phyloP scores from a whole-genome alignment of 2,329 filamentous ascomycete species.

The Phoma sp. region DNA sequence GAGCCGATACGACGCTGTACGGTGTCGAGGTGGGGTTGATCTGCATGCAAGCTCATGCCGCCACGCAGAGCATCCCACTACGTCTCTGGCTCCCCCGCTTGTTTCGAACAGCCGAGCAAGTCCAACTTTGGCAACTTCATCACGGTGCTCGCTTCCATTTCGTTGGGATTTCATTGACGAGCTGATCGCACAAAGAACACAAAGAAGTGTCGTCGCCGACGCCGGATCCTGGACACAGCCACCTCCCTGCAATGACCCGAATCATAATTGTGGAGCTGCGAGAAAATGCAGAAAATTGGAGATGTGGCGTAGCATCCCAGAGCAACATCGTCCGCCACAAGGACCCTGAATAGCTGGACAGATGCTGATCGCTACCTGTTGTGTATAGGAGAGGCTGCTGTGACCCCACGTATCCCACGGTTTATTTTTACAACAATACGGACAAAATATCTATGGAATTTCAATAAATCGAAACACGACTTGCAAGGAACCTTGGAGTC shows the following conservation, averaged over 20 bases:
- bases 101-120: slow-evolving; percentile 19
- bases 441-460: not conserved
- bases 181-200: slow-evolving; percentile 1
- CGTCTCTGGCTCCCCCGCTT: slow-evolving; percentile 7
- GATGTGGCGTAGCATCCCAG: slow-evolving; percentile 32
- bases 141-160: slow-evolving; percentile 8
- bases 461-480: not conserved
- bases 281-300: slow-evolving; percentile 23
- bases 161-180: slow-evolving; percentile 5
- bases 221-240: slow-evolving; percentile 18
- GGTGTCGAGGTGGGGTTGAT: slow-evolving; percentile 3
- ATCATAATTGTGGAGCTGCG: slow-evolving; percentile 26
- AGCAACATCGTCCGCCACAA: slow-evolving; percentile 29
- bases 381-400: slow-evolving; percentile 9
- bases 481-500: too few relatives aligned
- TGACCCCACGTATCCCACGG: slow-evolving; percentile 5
- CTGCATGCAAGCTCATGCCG: slow-evolving; percentile 15
- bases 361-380: slow-evolving; percentile 16
- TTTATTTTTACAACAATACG: slow-evolving; percentile 17
- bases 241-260: slow-evolving; percentile 27
- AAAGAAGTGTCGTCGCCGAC: slow-evolving; percentile 17
- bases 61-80: slow-evolving; percentile 11
- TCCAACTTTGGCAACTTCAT: slow-evolving; percentile 22
- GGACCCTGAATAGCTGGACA: slow-evolving; percentile 28
- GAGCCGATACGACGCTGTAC: slow-evolving; percentile 14